A percentile compares a stretch with the other conserved stretches of the same genome.
Evolutionary conservation across 2,329 filamentous ascomycete species (phyloP).

Genomic region (Trichophyton verrucosum): DNA sequence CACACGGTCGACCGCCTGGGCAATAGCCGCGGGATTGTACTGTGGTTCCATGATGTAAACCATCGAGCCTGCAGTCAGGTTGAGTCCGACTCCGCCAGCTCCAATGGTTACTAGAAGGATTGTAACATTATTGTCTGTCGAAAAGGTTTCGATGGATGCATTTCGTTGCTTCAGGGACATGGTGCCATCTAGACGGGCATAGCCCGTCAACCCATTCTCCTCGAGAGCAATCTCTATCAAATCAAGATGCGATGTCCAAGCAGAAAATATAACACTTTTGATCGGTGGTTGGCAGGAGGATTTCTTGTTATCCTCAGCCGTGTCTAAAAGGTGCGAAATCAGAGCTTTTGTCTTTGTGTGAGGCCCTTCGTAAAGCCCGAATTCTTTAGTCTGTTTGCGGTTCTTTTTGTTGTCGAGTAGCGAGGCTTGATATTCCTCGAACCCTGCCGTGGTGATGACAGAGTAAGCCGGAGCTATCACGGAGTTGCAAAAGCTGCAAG

Average conservation of each 20-base stretch:
- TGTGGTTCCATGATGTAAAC: constrained; percentile 98
- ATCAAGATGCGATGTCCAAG: constrained; percentile 92
- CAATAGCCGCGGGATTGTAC: constrained; percentile 90
- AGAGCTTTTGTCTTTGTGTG: constrained; percentile 86
- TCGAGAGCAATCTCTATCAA: constrained; percentile 74
- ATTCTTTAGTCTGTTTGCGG: constrained; percentile 41
- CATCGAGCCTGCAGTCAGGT: constrained; percentile 70
- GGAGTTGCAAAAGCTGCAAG: constrained; percentile 57
- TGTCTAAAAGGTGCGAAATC: constrained; percentile 57
- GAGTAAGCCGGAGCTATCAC: constrained; percentile 54
- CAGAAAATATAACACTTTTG: constrained; percentile 89
- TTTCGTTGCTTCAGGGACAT: constrained; percentile 68
- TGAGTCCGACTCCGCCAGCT: constrained; percentile 82
- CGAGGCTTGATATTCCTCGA: constrained; percentile 40
- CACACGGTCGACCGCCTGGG: constrained; percentile 86
- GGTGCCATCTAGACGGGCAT: constrained; percentile 75
- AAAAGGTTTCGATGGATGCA: constrained; percentile 64
- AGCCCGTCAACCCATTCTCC: constrained; percentile 41
- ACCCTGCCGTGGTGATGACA: constrained; percentile 50
- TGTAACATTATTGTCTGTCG: constrained; percentile 55
- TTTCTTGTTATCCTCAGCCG: constrained; percentile 40
- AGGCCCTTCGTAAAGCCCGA: constrained; percentile 65
- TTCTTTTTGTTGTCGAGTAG: constrained; percentile 44
- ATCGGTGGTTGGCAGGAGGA: constrained; percentile 57
- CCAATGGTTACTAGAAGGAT: constrained; percentile 87